Evolutionary conservation across 2,329 filamentous ascomycete species (phyloP), one percentile per base, ranked within the genome.

Genomic region (Coleophoma cylindrospora): DNA sequence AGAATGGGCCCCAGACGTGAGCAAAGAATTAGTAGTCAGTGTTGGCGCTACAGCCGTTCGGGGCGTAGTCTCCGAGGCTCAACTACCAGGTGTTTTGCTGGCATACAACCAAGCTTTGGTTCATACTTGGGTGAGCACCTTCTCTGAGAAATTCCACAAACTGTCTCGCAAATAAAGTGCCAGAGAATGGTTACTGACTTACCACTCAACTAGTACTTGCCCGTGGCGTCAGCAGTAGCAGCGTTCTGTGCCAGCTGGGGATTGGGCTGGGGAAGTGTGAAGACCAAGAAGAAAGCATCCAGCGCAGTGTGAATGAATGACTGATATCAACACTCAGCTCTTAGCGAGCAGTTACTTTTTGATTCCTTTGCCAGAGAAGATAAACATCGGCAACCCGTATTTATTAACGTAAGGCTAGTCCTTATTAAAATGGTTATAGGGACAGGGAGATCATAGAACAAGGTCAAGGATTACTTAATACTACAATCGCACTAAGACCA

Each of bases 1-100:
- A 1, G n/a, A 43, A 1, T 65, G 63, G 41, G 68, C 66, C 4
- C 69, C 68, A 2, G 43, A 45, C 12, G 59, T 70, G 4, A 52
- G 70, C 45, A 57, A 65, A 0, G 47, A 58, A 3, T 47, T 52
- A 0, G 61, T 76, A 0, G 63, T 76, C 4, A 52, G 56, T 4
- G 72, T 72, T 0, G 74, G 59, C 17, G 72, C 70, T 5, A 70
- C 69, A 1, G 65, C 57, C 1, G 68, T 76, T 37, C 60, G 65
- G 13, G 47, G 50, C 1, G 59, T 68, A 13, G 66, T 75, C 0
- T 27, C 54, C 1, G 36, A 56, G 3, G 51, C 54, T 5, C 59
- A 70, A 47, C 54, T 76, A 0, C 46, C 57, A 0, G 63, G 62
- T 4, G 70, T 74, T 1, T 52, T 76, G 10, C 45, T 52, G 17